Evolutionary conservation across 2,329 filamentous ascomycete genomes (phyloP), one percentile per base, ranked within the genome.

Genomic region (Falciphora oryzae): DNA sequence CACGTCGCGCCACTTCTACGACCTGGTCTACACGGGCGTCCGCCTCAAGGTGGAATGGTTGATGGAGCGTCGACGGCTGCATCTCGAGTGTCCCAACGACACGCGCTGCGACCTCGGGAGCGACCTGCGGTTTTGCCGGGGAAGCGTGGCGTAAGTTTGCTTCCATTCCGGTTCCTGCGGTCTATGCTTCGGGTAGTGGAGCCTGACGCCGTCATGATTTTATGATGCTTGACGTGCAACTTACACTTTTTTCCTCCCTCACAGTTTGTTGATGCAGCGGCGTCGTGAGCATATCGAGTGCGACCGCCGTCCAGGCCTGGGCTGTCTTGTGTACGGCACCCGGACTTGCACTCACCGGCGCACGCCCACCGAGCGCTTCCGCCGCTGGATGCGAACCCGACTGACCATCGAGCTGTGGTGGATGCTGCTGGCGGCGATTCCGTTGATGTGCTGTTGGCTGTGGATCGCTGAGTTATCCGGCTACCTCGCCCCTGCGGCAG

Each of bases 11-110:
- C 80, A 89, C 71, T 88, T 91, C 73, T 88, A 87, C 75, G 70
- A 74, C 61, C 75, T 90, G 1, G 86, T 91, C 66, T 81, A 88
- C 72, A 91, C 89, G 0, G 87, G 86, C 50, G 78, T 91, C 35
- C 74, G 79, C 32, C 78, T 90, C 59, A 90, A 91, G 72, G 82
- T 91, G 16, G 82, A 84, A 65, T 92, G 89, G 89, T 79, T 91
- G 5, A 79, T 91, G 65, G 81, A 89, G 69, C 82, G 89, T 16
- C 81, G 86, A 25, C 81, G 78, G 59, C 78, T 87, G 50, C 85
- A 89, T 65, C 81, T 91, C 11, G 84, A 89, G 68, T 89, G 87
- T 69, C 89, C 88, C 5, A 86, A 85, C 64, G 78, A 85, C 67
- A 75, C 75, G 64, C 75, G 79, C 16, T 88, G 85, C 66, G 85